Conservation (phyloP, 106 monocot species). For the Phalaenopsis aphrodite region DNA sequence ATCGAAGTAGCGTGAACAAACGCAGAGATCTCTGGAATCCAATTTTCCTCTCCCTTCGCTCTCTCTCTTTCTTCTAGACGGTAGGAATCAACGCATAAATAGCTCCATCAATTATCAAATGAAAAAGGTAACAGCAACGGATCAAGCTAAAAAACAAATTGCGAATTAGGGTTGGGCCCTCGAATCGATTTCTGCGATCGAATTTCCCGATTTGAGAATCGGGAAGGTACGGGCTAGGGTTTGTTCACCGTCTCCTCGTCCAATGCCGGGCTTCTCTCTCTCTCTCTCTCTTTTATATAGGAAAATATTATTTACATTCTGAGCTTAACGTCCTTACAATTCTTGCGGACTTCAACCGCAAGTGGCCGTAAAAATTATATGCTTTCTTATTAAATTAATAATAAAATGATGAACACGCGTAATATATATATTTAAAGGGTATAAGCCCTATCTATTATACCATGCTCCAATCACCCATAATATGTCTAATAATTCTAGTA, state of each 20-base stretch:
- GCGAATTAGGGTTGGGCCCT: background rate
- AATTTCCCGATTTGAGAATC: background rate
- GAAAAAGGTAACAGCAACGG: conserved; percentile 3
- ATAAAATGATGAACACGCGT: too few relatives aligned
- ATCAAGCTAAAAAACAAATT: conserved; percentile 4
- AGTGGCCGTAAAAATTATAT: background rate
- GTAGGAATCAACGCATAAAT: background rate
- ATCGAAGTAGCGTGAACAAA: background rate
- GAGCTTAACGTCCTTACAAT: too few relatives aligned
- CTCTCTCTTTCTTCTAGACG: background rate
- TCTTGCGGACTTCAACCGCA: background rate
- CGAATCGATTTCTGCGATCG: background rate
- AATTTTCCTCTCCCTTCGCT: background rate
- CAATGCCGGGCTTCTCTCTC: background rate
- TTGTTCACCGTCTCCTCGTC: background rate
- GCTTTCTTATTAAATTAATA: background rate
- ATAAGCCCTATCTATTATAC: too few relatives aligned
- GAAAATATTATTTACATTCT: background rate
- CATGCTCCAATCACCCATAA: too few relatives aligned
- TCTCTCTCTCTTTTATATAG: background rate
- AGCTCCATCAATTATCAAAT: background rate
- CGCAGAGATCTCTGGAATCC: background rate
- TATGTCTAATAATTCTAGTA: too few relatives aligned
- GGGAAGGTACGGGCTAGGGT: background rate
- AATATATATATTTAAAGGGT: too few relatives aligned